phyloP scores from a whole-genome alignment of 306 rosid species.

The Malus asiatica region DNA sequence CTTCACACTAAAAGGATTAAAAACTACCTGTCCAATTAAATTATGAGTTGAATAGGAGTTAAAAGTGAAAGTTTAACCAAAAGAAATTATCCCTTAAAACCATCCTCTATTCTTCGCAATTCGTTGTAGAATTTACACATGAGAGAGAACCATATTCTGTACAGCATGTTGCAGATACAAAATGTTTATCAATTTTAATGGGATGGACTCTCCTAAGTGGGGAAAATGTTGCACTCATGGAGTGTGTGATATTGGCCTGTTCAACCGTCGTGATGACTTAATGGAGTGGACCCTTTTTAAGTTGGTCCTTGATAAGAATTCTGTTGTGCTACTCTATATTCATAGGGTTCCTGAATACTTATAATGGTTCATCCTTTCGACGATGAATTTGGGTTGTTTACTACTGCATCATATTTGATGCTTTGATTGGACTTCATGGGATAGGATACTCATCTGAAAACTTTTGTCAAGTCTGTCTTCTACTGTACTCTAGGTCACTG shows the following conservation, averaged over 20 bases:
- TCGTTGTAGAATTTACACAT: background rate
- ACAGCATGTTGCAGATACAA: background rate
- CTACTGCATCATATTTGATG: background rate
- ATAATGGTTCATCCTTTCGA: background rate
- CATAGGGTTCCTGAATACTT: background rate
- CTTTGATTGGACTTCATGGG: background rate
- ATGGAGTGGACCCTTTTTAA: background rate
- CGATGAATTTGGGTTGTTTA: background rate
- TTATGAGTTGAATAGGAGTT: background rate
- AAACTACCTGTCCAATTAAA: background rate
- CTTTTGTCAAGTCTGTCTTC: background rate
- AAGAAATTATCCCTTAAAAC: background rate
- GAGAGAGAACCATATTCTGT: background rate
- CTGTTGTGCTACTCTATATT: background rate
- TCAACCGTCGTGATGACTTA: background rate
- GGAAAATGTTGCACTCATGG: background rate
- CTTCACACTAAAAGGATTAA: background rate
- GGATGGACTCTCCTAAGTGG: background rate
- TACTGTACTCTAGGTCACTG: background rate
- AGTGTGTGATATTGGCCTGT: background rate
- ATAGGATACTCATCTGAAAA: background rate
- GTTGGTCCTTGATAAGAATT: background rate
- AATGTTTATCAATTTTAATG: background rate
- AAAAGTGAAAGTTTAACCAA: background rate
- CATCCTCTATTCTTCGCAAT: background rate